These are phyloP conservation scores for Penicillium crystallinum DNA, from an alignment of 495 filamentous ascomycete species.

Conservation along the genomic window DNA sequence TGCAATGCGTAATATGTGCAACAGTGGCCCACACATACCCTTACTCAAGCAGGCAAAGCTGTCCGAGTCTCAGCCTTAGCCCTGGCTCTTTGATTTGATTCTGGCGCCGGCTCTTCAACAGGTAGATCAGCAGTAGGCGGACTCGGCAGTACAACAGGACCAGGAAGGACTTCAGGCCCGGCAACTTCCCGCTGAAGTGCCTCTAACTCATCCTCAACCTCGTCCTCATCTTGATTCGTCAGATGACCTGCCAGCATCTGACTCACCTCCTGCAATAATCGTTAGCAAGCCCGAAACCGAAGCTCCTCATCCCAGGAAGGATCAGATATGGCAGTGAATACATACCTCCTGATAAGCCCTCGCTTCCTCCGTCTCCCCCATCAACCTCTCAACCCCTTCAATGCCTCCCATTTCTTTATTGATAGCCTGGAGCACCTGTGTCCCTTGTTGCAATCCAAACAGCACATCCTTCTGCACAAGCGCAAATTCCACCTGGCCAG, in stretches of 20 bases:
- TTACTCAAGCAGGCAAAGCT: conserved; percentile 27
- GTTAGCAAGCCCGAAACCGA: neutral
- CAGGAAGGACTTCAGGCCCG: conserved; percentile 47
- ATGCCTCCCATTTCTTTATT: conserved; percentile 94
- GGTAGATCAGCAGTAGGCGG: conserved; percentile 46
- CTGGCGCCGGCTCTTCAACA: conserved; percentile 17
- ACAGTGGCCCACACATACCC: neutral
- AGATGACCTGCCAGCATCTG: conserved; percentile 83
- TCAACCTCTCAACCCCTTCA: conserved; percentile 84
- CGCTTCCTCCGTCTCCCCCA: conserved; percentile 87
- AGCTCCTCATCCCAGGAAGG: too few relatives aligned
- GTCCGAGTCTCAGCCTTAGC: conserved; percentile 32
- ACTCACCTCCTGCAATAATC: conserved; percentile 63
- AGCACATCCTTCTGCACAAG: conserved; percentile 93
- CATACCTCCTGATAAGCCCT: conserved; percentile 79
- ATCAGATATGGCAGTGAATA: neutral
- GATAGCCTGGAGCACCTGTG: conserved; percentile 80
- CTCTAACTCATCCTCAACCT: conserved; percentile 92
- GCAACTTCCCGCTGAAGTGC: conserved; percentile 66
- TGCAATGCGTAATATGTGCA: conserved; percentile 9
- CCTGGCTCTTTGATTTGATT: conserved; percentile 35
- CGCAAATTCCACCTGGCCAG: conserved; percentile 83
- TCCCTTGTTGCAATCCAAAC: conserved; percentile 89
- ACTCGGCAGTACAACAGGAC: conserved; percentile 52
- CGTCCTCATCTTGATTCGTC: conserved; percentile 91